phyloP scores from a whole-genome alignment of 352 stramenopile species.

The Pythium rishiriense region DNA sequence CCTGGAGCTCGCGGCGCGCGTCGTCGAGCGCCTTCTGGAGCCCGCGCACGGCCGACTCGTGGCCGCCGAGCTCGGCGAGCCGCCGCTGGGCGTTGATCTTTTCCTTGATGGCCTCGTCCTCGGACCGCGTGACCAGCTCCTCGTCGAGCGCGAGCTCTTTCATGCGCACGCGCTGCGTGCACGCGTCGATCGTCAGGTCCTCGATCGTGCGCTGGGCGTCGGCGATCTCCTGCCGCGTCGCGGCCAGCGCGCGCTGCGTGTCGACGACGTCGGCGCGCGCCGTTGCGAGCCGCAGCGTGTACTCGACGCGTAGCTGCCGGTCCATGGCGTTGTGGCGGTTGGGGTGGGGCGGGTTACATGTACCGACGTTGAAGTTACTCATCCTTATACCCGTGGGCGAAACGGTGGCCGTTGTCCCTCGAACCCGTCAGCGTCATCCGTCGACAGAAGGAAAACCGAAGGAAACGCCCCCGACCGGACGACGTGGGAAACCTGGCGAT shows the following conservation, averaged over 20 bases:
- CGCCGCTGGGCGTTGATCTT: slow-evolving; percentile 60
- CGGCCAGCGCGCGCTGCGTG: slow-evolving; percentile 37
- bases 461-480: not conserved
- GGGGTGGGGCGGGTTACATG: slow-evolving; percentile 1
- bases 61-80: slow-evolving; percentile 63
- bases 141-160: slow-evolving; percentile 68
- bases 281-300: slow-evolving; percentile 42
- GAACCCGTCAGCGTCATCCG: not conserved
- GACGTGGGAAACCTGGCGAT: no score
- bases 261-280: slow-evolving; percentile 38
- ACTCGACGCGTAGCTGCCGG: slow-evolving; percentile 30
- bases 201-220: slow-evolving; percentile 42
- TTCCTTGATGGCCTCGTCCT: slow-evolving; percentile 49
- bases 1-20: slow-evolving; percentile 52
- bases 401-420: not conserved
- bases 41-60: slow-evolving; percentile 55
- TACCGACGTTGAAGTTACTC: slow-evolving; percentile 14
- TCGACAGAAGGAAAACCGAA: not conserved
- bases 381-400: slow-evolving; percentile 2
- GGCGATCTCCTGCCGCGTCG: slow-evolving; percentile 38
- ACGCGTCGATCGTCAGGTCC: slow-evolving; percentile 53
- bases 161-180: slow-evolving; percentile 46
- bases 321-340: slow-evolving; percentile 8
- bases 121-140: slow-evolving; percentile 42
- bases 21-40: slow-evolving; percentile 52